Evolutionary conservation across 495 filamentous ascomycete species (phyloP), one percentile per base, ranked within the genome.

Genomic region (Aspergillus nidulans): DNA sequence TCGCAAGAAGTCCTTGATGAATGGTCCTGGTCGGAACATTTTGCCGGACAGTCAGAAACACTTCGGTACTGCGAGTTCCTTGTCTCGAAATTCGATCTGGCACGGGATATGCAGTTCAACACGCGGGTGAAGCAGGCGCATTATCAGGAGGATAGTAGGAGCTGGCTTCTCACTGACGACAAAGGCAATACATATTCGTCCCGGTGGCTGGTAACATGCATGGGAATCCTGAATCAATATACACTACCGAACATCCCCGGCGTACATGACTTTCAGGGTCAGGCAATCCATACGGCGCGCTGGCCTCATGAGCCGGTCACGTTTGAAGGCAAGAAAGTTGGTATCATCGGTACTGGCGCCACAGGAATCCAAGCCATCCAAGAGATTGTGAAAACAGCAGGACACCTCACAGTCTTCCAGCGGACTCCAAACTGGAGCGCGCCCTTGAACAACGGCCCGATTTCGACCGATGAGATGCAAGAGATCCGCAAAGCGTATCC

Each of bases 361-460:
- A 26, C 23, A 6, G 43, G 43, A 2, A 16, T 26, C 12, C 43
- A 45, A 16, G 4, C 28, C 9, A 45, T 26, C 3, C 2, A 21
- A 16, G 12, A 9, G 1, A 45, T 45, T 15, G 21, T 13, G 5
- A 13, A 21, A 49, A 56, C 58, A 10, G 77, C 62, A 7, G 59
- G 51, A 9, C 55, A 72, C 26, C 65, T 81, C 18, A 80, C 71
- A 0, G 74, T 82, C 7, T 80, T 79, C 60, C 78, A 81, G 53
- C 69, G 79, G 0, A 80, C 77, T 2, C 76, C 81, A 0, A 83
- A 82, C 59, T 71, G 76, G 53, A 70, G 68, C 18, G 61, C 81
- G 6, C 77, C 74, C 0, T 77, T 85, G 69, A 63, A 68, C 6
- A 78, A 84, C 56, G 46, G 59, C 6, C 34, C 60, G 9, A 61